Evolutionary conservation across 2,329 filamentous ascomycete genomes (phyloP).

Genomic region (Monilinia vaccinii-corymbosi): DNA sequence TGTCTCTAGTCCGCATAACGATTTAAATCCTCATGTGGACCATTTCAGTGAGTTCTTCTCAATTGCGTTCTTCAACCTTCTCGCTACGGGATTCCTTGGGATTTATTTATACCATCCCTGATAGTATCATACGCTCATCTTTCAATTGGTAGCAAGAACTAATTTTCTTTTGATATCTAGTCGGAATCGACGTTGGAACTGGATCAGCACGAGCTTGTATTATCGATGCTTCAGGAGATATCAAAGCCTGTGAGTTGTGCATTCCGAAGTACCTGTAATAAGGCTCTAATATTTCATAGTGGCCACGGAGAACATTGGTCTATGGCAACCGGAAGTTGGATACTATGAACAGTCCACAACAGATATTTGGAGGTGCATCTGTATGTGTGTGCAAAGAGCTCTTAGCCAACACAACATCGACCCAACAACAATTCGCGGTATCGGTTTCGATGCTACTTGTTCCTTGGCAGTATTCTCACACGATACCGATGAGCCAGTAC

Average conservation of each 20-base stretch:
- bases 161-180: not conserved
- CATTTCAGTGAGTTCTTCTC: conserved; percentile 38
- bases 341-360: conserved; percentile 95
- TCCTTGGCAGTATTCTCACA: conserved; percentile 84
- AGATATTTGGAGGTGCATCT: conserved; percentile 95
- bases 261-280: not conserved
- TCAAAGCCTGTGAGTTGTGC: conserved; percentile 44
- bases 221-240: conserved; percentile 85
- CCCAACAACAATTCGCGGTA: conserved; percentile 67
- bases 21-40: conserved; percentile 36
- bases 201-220: conserved; percentile 93
- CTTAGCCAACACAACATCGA: conserved; percentile 75
- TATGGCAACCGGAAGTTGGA: conserved; percentile 69
- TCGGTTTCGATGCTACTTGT: conserved; percentile 98
- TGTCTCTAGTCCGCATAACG: conserved; percentile 25
- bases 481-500: conserved; percentile 82
- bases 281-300: conserved; percentile 30
- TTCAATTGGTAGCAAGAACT: not conserved
- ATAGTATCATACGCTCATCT: not conserved
- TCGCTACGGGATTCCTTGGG: not conserved
- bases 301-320: conserved; percentile 65
- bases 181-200: conserved; percentile 94
- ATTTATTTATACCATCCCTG: not conserved
- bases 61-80: not conserved
- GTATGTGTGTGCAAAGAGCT: conserved; percentile 74